Evolutionary conservation across 2,329 filamentous ascomycete genomes (phyloP), one percentile per base, ranked within the genome.

Genomic region (Lasiodiplodia theobromae): DNA sequence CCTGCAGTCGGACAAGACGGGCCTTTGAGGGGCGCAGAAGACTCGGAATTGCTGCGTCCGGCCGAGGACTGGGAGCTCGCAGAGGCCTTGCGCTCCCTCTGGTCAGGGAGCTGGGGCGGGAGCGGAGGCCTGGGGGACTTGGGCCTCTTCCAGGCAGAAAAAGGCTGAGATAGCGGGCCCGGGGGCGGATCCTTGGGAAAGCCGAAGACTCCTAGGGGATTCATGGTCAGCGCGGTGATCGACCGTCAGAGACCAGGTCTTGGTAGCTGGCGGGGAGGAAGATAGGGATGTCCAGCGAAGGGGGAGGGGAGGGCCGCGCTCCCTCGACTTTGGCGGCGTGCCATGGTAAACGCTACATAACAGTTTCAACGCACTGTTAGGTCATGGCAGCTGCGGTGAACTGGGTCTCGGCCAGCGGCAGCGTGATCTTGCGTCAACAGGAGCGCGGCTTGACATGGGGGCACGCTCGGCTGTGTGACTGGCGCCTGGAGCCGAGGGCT

Each of bases 201-300:
- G 68, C 74, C 76, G 72, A 79, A 71, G 66, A 78, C 76, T 72
- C 79, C 79, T 80, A 80, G 65, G 28, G 78, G 77, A 70, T 79
- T 74, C 79, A 81, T 80, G 75, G 70, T 81, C 72, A 81, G 79
- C 74, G 67, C 40, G 53, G 51, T 47, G 67, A 65, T 64, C 67
- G 58, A 69, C 54, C 40, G 4, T 25, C 28, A 64, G 60, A 64
- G 49, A 57, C 56, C 44, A 54, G 65, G 38, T 37, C 28, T 37
- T 57, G 53, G 65, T 34, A 37, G 40, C 53, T 47, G 54, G 66
- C 47, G 47, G 25, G 16, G 47, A 60, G 66, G 56, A 63, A 53
- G 53, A 68, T 68, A 56, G 66, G 54, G 66, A 62, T 68, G 21
- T 68, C 66, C 66, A 62, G 49, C 44, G 56, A 68, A 68, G 56